Evolutionary conservation across 179 eudicot species (phyloP).

Genomic region (Heliamphora pulchella): DNA sequence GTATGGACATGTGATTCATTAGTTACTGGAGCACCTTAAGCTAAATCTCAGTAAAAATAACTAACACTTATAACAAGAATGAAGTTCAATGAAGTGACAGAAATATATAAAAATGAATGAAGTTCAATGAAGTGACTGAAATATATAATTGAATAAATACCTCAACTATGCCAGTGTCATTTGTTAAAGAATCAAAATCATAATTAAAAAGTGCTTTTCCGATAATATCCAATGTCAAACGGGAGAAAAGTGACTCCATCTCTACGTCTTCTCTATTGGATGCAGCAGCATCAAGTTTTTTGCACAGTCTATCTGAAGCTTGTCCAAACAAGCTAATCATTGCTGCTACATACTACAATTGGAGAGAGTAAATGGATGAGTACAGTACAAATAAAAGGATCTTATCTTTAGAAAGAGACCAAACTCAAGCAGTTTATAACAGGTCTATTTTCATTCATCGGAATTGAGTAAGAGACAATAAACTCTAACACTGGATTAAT

Average conservation of each 20-base stretch:
- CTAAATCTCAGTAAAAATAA: not conserved
- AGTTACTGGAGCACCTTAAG: not conserved
- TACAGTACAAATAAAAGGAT: not conserved
- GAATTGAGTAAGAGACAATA: not conserved
- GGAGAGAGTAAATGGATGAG: conserved; percentile 9
- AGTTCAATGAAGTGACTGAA: not conserved
- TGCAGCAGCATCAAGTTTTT: conserved; percentile 86
- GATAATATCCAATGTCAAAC: conserved; percentile 86
- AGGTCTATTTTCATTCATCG: not conserved
- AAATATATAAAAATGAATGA: not conserved
- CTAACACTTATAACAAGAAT: not conserved
- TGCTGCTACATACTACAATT: conserved; percentile 72
- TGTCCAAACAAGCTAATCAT: conserved; percentile 83
- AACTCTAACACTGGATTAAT: not conserved
- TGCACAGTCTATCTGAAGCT: conserved; percentile 84
- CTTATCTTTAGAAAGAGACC: not conserved
- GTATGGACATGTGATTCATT: not conserved
- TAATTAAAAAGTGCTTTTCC: conserved; percentile 96
- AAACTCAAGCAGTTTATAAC: not conserved
- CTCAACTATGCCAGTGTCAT: conserved; percentile 93
- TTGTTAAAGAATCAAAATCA: conserved; percentile 88
- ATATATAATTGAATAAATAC: conserved; percentile 31
- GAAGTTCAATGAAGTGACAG: not conserved
- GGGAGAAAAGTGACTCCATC: conserved; percentile 98
- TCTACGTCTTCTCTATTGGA: conserved; percentile 79